Base-by-base conservation (phyloP, 2,329 filamentous ascomycete genomes). In the Moelleriella libera region DNA sequence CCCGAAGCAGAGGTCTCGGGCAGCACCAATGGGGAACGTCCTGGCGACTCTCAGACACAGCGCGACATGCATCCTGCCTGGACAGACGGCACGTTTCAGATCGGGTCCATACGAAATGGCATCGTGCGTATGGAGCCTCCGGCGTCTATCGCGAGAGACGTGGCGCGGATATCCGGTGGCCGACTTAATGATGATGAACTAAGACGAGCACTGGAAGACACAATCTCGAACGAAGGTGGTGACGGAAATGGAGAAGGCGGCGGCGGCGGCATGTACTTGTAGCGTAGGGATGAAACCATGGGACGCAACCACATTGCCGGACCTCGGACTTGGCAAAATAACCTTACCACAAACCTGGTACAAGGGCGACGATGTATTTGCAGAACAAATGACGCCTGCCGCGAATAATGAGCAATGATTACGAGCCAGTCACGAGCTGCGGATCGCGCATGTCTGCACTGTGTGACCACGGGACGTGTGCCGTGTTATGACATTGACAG, bases 11-110 rank as follows among this genome's bases (percentile, higher is more conserved):
- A 21, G 21, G 21, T 21, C 21, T 21, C 21, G 21, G 21, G 21
- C 21, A 21, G 21, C 2, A 21, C 21, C 21, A 21, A 21, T 21
- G 21, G 21, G 21, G 21, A 21, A 21, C 21, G 21, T 21, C 21
- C 21, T 21, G 21, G 21, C 21, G 21, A 21, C 21, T 21, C 21
- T 21, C 28, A 47, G 30, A 30, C 43, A 51, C 48, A 10, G 29
- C 50, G 47, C 10, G 50, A 34, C 4, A 34, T 31, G n/a, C 65
- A 66, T 48, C 62, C 68, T 41, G 68, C 79, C 0, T 82, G 79
- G 79, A 68, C 59, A 30, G 78, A 83, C 56, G 79, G 79, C 29
- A 82, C 79, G 1, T 82, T 82, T 55, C 73, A 78, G 58, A 76
- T 72, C 1, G 78, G 78, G 8, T 71, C 70, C 11, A 71, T 82